These are phyloP conservation scores for Scenedesmus sp. DNA, from an alignment of 163 green algal genomes.

Conservation along the genomic window DNA sequence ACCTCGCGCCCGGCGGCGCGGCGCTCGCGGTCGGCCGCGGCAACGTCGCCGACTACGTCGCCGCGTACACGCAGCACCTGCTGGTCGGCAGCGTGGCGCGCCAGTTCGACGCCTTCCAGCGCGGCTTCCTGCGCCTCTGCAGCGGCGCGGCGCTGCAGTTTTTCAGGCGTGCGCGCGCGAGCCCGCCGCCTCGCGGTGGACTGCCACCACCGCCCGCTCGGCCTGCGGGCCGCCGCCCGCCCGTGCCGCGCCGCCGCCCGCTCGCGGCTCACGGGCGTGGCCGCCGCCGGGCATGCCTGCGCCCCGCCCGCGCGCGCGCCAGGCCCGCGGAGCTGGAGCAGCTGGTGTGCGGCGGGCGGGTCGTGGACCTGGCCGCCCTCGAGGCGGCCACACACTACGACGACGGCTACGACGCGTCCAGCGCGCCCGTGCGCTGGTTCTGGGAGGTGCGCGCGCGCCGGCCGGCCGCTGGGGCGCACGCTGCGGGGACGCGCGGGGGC, in stretches of 20 bases:
- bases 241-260: too few species aligned
- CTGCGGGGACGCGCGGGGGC: too few species aligned
- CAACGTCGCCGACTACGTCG: constrained; percentile 80
- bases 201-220: too few species aligned
- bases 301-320: too few species aligned
- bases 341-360: constrained; percentile 80
- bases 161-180: constrained; percentile 62
- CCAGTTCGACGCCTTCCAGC: constrained; percentile 82
- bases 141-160: constrained; percentile 55
- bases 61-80: constrained; percentile 63
- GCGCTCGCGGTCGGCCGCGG: constrained; percentile 69
- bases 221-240: too few species aligned
- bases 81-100: constrained; percentile 67
- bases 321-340: constrained; percentile 85
- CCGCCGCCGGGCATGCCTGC: too few species aligned
- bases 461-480: too few species aligned
- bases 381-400: constrained; percentile 72
- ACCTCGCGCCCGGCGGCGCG: constrained; percentile 74
- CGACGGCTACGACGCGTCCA: constrained; percentile 61
- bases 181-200: too few species aligned
- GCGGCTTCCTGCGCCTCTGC: constrained; percentile 79
- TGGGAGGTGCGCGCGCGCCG: constrained; percentile 66
- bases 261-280: too few species aligned
- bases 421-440: constrained; percentile 68
- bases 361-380: constrained; percentile 80